Evolutionary conservation across 371 early-diverging fungal species (phyloP), one percentile per base, ranked within the genome.

Genomic region (Thermomucor indicae-seudaticae): DNA sequence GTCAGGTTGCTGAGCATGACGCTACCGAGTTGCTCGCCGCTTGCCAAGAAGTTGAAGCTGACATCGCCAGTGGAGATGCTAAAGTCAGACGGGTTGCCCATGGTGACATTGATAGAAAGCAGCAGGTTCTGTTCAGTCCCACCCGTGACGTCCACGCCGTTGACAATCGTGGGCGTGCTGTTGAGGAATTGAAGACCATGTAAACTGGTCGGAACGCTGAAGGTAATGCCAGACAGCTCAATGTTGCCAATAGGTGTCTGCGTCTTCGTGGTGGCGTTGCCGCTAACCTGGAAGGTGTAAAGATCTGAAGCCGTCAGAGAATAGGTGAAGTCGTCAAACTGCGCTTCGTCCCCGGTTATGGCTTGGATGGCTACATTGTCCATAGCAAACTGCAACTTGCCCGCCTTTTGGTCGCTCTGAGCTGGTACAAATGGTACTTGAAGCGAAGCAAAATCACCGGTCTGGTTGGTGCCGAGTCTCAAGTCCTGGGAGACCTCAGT

Each of bases 121-220:
- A 68, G 56, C 32, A 84, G 62, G 39, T 65, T 57, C 0, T 65
- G 56, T 20, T 65, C 23, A 2, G 67, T 53, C 34, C 85, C 85
- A 42, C 79, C 83, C n/a, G 62, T 67, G 34, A 84, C 79, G 40
- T 76, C 75, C 48, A 84, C 48, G 41, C 65, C 57, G 54, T 77
- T 70, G 44, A 81, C 70, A 6, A 62, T 55, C 2, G 79, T 68
- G 16, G 81, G 78, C 3, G 75, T 56, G 25, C 69, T 65, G 64
- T 75, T 74, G 41, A 84, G 54, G 43, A 78, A 80, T 55, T 80
- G 79, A 41, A 84, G 67, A 43, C 85, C 85, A 19, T 66, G 55
- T 27, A 84, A 58, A 34, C 58, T 30, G 5, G 80, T 74, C 23
- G 67, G 69, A 4, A 78, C 72, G 19, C 69, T 67, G 59, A 84